Evolutionary conservation across 495 filamentous ascomycete genomes (phyloP).

Genomic region (Apodospora peruviana): DNA sequence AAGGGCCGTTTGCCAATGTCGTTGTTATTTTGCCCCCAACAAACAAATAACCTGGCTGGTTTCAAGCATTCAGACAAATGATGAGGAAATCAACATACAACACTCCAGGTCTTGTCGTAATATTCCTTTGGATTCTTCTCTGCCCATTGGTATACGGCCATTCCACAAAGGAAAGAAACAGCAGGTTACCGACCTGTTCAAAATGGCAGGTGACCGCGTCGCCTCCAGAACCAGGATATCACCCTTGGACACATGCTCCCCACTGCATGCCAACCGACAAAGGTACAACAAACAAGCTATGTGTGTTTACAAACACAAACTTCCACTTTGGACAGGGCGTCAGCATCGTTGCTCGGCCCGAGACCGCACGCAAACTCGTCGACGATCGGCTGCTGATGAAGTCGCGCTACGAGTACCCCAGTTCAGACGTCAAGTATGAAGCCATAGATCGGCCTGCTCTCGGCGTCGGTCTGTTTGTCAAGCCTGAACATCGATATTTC

Average conservation of each 20-base stretch:
- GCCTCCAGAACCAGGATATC: neutral
- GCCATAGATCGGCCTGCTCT: neutral
- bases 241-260: neutral
- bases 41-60: too few species aligned
- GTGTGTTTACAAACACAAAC: neutral
- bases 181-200: too few species aligned
- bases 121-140: too few species aligned
- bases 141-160: too few species aligned
- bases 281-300: neutral
- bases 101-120: too few species aligned
- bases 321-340: neutral
- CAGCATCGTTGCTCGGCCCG: neutral
- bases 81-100: too few species aligned
- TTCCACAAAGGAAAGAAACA: too few species aligned
- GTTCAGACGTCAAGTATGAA: neutral
- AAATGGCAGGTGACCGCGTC: neutral
- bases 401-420: neutral
- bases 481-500: neutral
- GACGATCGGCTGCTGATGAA: neutral
- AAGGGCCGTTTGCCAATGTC: too few species aligned
- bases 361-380: neutral
- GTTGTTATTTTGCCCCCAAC: too few species aligned
- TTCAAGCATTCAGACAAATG: too few species aligned
- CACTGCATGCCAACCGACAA: neutral
- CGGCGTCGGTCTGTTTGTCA: constrained; percentile 6